Base-by-base conservation (phyloP, 805 yeast genomes). In the Suhomyces prunicola region DNA sequence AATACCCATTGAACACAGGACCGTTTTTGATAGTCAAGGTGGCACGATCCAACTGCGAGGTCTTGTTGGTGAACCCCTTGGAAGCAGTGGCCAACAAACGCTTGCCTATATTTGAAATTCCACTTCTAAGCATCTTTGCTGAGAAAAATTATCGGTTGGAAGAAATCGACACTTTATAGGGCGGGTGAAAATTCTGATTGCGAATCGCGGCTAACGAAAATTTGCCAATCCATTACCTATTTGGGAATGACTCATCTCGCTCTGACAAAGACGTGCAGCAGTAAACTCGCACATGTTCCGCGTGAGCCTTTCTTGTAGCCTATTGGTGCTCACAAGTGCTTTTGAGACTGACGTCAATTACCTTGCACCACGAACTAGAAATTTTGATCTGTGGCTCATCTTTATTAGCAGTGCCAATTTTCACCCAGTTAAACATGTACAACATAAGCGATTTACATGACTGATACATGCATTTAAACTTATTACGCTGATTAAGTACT, bases 1-100 rank as follows among this genome's bases (percentile, higher is more conserved):
- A 93, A 69, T 84, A 87, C 42, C 99, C 99, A 63, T 82, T 84
- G 77, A 90, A 90, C 31, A 90, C 86, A 19, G 97, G 97, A 17
- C 98, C 99, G 67, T 91, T 89, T 68, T 92, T 84, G 63, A 93
- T 86, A 24, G 96, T 87, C 63, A 93, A 81, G 13, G 96, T 91
- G 52, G 98, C 98, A 69, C 96, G 84, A 64, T 86, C 88, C 48
- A 87, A 72, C 52, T 62, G 68, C 6, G 78, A 66, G 2, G 75
- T 72, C 53, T 71, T 70, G 58, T 69, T 72, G 41, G 62, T 61
- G 50, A 65, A 69, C n/a, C 60, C 50, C 48, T 63, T 61, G 36
- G 72, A 59, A 35, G 72, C 66, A 48, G 76, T 74, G 7, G 79
- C 78, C 54, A 75, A 63, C 22, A 50, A 54, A 45, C 75, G 70